Conservation (phyloP, 2,329 filamentous ascomycete species). For the Penicillium sp. region DNA sequence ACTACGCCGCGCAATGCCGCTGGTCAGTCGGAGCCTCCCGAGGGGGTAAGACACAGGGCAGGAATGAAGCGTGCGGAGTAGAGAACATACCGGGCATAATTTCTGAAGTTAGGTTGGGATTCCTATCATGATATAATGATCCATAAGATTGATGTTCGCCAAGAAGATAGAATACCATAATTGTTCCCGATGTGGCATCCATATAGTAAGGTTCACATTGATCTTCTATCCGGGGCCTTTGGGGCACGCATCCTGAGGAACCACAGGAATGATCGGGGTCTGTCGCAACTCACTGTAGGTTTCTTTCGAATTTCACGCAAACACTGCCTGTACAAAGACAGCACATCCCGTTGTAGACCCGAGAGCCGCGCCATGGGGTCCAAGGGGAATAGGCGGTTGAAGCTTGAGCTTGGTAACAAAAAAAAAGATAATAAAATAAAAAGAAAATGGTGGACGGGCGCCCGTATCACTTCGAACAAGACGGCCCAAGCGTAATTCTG, state of each 20-base stretch:
- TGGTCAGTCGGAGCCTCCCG: constrained; percentile 13
- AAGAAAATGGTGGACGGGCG: too few relatives aligned
- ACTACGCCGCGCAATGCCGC: constrained; percentile 39
- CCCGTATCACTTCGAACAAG: too few relatives aligned
- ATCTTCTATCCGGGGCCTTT: not conserved
- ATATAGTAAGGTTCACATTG: not conserved
- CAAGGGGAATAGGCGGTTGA: constrained; percentile 2
- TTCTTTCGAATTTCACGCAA: constrained; percentile 76
- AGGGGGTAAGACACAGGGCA: not conserved
- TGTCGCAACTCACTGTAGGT: constrained; percentile 53
- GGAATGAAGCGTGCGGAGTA: constrained; percentile 5
- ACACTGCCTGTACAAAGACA: constrained; percentile 80
- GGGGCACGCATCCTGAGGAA: not conserved
- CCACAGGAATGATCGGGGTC: not conserved
- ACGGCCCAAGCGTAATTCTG: too few relatives aligned
- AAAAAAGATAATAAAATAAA: too few relatives aligned
- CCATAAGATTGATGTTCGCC: not conserved
- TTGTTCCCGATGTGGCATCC: too few relatives aligned
- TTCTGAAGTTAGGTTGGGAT: constrained; percentile 36
- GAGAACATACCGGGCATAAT: constrained; percentile 36
- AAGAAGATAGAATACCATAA: too few relatives aligned
- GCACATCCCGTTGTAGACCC: constrained; percentile 83
- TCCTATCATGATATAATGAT: constrained; percentile 25
- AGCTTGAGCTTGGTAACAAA: too few relatives aligned
- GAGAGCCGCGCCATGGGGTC: constrained; percentile 52